Base-by-base conservation (phyloP, 192 early-diverging fungal genomes). In the Radiomyces spectabilis region DNA sequence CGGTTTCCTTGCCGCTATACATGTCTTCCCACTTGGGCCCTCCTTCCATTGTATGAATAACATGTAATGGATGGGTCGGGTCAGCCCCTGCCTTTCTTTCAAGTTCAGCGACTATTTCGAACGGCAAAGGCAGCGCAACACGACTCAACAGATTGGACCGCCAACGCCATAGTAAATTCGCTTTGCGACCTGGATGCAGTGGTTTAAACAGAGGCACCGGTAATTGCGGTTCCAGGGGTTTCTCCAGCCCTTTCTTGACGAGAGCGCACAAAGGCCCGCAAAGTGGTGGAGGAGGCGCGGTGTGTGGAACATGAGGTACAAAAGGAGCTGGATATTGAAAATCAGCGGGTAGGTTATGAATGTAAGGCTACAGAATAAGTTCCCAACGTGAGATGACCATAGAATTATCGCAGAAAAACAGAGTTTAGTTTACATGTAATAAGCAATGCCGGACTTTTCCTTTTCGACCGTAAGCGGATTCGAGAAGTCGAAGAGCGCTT, bases 141-240 rank as follows among this genome's bases (percentile, higher is more conserved):
- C 31, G 35, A 0, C 40, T 16, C 0, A 64, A 15, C 0, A 69
- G 46, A 18, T 44, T 50, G n/a, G 56, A 59, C 12, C 68, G 61
- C 39, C 57, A 53, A 9, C n/a, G n/a, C 68, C 68, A 69, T 19
- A 69, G 18, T n/a, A 64, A 31, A 18, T 69, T 69, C 2, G 61
- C 68, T 19, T 63, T 38, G n/a, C 68, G 35, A 5, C 61, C 61
- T 18, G 29, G 29, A 45, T 69, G 68, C 8, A 69, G 25, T 1
- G 68, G 68, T 34, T 69, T 69, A 25, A 54, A 63, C 1, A 7
- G 18, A 5, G 68, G 57, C 6, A 29, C 35, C 8, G 68, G 68
- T 3, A 69, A 25, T 25, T 47, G 30, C 1, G 68, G 68, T 12
- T 63, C 53, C 1, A 60, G 8, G 19, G 48, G 16, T 19, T 52